phyloP scores from a whole-genome alignment of 192 early-diverging fungal species.

The Gonapodya prolifera region DNA sequence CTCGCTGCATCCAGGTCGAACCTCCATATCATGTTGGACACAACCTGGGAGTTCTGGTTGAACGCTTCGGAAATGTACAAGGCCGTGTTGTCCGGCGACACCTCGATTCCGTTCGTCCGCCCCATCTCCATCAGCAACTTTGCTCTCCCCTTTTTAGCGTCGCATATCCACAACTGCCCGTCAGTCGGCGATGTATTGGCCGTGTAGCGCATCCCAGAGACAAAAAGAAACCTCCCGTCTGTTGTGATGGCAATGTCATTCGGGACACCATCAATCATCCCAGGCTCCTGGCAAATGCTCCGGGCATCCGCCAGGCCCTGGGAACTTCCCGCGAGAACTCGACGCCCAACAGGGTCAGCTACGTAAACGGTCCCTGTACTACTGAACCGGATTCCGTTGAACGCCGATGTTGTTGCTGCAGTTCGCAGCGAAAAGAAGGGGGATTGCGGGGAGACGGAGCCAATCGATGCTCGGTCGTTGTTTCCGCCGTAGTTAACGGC shows the following conservation, averaged over 20 bases:
- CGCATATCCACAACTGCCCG: constrained; percentile 39
- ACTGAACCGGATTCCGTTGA: constrained; percentile 38
- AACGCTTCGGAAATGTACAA: constrained; percentile 40
- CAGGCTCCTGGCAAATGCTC: too few species aligned
- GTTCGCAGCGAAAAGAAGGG: constrained; percentile 15
- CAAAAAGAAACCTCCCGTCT: constrained; percentile 18
- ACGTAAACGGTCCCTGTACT: too few species aligned
- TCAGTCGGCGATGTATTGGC: constrained; percentile 18
- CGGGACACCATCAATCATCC: too few species aligned
- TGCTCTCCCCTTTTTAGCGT: constrained; percentile 20
- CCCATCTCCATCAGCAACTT: constrained; percentile 14
- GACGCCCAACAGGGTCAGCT: too few species aligned
- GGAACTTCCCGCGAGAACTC: too few species aligned
- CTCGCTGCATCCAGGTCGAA: constrained; percentile 26
- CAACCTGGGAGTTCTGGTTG: constrained; percentile 20
- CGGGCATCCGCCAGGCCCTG: too few species aligned
- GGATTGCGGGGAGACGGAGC: constrained; percentile 10
- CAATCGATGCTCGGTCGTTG: constrained; percentile 1
- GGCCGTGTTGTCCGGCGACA: constrained; percentile 34
- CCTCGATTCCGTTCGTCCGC: constrained; percentile 45
- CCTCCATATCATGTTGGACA: constrained; percentile 28
- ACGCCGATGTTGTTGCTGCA: constrained; percentile 13
- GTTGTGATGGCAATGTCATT: constrained; percentile 35
- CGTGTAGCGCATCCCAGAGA: constrained; percentile 29
- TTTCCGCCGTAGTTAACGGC: constrained; percentile 22